These are phyloP conservation scores for Xerocomus alliaceus DNA, from an alignment of 1,284 basidiomycete genomes.

Conservation along the genomic window DNA sequence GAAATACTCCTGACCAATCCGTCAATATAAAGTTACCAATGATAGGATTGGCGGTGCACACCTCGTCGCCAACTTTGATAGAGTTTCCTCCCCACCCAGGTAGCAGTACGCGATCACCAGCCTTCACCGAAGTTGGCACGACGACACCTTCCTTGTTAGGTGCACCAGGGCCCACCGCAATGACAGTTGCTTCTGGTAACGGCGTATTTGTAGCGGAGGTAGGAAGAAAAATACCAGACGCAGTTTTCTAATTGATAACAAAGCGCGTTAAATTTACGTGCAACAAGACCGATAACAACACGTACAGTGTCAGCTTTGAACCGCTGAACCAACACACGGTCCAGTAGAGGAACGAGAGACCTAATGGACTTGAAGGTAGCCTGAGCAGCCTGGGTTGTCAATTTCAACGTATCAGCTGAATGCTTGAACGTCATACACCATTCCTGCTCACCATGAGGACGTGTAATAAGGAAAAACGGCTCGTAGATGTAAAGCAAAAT, in stretches of 20 bases:
- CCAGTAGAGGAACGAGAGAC: constrained; percentile 88
- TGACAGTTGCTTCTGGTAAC: constrained; percentile 95
- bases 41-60: constrained; percentile 49
- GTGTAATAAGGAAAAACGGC: constrained; percentile 7
- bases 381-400: constrained; percentile 62
- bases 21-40: not conserved
- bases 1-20: constrained; percentile 75
- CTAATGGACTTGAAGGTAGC: constrained; percentile 95
- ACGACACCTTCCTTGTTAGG: constrained; percentile 85
- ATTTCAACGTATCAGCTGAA: not conserved
- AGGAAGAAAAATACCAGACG: constrained; percentile 92
- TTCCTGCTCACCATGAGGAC: constrained; percentile 36
- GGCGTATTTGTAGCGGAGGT: constrained; percentile 83
- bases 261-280: not conserved
- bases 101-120: constrained; percentile 91
- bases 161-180: constrained; percentile 93
- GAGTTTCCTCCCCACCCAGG: constrained; percentile 96
- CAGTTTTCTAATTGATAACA: constrained; percentile 79
- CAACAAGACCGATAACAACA: constrained; percentile 17
- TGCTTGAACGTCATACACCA: not conserved
- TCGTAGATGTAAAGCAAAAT: constrained; percentile 13
- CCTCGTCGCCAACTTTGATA: constrained; percentile 97
- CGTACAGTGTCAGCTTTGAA: constrained; percentile 92
- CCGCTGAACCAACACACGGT: constrained; percentile 96
- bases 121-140: constrained; percentile 81